Percentiles rank a stretch among this genome's conserved stretches.
Evolutionary conservation across 164 flowering plant species (phyloP).

Genomic region (Vitis amurensis): DNA sequence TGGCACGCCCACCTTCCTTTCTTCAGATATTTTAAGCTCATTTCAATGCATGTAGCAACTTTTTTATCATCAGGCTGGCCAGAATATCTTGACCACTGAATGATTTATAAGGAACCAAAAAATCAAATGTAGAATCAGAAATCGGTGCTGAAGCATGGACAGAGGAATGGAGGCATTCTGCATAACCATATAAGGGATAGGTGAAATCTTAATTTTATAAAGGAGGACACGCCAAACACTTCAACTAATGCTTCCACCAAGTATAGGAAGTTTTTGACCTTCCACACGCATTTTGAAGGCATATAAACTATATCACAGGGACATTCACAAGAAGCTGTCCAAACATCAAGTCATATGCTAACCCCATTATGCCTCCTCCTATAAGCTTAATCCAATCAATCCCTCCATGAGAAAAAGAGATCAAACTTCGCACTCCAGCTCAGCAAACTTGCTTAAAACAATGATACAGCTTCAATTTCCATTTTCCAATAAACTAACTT

Average conservation of each 20-base stretch:
- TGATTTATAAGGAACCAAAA: conserved; percentile 10
- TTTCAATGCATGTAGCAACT: conserved; percentile 24
- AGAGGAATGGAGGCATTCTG: conserved; percentile 7
- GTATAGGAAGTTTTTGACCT: not conserved
- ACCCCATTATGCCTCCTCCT: not conserved
- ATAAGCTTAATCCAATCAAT: conserved; percentile 7
- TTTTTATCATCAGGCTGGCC: conserved; percentile 13
- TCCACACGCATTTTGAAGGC: not conserved
- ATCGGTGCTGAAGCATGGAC: not conserved
- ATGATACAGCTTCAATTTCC: conserved; percentile 3
- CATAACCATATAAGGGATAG: not conserved
- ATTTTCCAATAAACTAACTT: not conserved
- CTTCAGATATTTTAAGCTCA: conserved; percentile 23
- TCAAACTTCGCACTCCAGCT: not conserved
- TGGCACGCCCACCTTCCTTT: conserved; percentile 28
- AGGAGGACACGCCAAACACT: not conserved
- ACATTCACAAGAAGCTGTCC: conserved; percentile 3
- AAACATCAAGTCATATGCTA: not conserved
- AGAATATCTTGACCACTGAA: conserved; percentile 19
- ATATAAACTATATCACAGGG: conserved; percentile 1
- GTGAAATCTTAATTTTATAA: not conserved
- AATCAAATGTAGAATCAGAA: conserved; percentile 9
- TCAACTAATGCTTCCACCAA: not conserved
- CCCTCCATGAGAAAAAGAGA: not conserved
- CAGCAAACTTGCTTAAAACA: not conserved